Evolutionary conservation across 768 basidiomycete species (phyloP).

Genomic region (Guyanaporus albipodus): DNA sequence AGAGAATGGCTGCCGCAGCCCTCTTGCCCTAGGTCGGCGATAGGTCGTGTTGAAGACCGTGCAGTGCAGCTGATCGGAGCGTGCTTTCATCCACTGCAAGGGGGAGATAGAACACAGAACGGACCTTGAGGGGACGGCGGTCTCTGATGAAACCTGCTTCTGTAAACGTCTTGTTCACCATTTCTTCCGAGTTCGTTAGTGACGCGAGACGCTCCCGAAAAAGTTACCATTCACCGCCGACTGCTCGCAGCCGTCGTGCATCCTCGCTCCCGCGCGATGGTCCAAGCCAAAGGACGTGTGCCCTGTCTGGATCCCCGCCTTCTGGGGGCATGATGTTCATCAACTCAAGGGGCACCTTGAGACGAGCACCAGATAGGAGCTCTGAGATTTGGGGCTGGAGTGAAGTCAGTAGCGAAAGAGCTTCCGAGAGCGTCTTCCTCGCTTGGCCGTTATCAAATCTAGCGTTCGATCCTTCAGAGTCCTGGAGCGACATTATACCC

Average conservation of each 20-base stretch:
- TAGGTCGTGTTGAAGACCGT: constrained; percentile 48
- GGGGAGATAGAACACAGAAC: constrained; percentile 1
- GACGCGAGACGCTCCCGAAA: background rate
- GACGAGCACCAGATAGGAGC: constrained; percentile 32
- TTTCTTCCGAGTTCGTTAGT: constrained; percentile 33
- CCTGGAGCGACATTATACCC: constrained; percentile 63
- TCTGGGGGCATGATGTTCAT: constrained; percentile 50
- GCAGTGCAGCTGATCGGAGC: constrained; percentile 41
- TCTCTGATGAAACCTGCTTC: constrained; percentile 43
- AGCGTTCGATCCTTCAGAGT: constrained; percentile 7
- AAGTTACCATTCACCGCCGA: constrained; percentile 33
- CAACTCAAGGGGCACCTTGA: constrained; percentile 41
- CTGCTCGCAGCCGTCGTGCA: constrained; percentile 26
- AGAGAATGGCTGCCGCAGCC: constrained; percentile 40
- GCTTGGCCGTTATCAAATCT: background rate
- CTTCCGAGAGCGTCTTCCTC: constrained; percentile 35
- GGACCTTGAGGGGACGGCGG: constrained; percentile 48
- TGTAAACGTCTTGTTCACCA: constrained; percentile 39
- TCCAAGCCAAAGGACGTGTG: constrained; percentile 56
- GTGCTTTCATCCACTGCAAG: background rate
- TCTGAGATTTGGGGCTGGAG: constrained; percentile 39
- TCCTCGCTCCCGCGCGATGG: constrained; percentile 37
- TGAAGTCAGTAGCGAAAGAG: constrained; percentile 41
- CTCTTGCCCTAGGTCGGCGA: constrained; percentile 33
- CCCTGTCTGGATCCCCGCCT: constrained; percentile 34